Conservation (phyloP, 1,284 basidiomycete genomes). For the Ceratobasidium sp. region DNA sequence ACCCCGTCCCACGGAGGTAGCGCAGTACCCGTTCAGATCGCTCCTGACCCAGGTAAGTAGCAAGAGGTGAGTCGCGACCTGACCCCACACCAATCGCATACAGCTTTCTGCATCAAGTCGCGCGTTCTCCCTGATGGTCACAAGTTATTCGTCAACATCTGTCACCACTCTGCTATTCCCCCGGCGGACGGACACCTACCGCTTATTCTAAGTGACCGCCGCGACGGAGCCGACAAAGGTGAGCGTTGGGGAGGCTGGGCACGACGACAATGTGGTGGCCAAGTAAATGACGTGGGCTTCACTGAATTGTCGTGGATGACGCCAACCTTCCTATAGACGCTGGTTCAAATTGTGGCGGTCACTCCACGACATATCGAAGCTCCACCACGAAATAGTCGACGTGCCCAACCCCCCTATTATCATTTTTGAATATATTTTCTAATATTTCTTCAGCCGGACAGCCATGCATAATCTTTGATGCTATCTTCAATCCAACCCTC, state of each 20-base stretch:
- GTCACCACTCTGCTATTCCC: conserved; percentile 75
- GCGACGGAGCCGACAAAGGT: conserved; percentile 78
- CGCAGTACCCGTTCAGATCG: conserved; percentile 50
- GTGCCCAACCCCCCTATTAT: no score
- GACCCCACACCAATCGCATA: conserved; percentile 19
- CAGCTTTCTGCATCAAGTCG: conserved; percentile 49
- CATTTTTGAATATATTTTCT: conserved; percentile 38
- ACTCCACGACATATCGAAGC: no score
- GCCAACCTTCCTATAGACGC: no score
- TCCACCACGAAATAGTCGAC: no score
- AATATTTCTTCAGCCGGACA: conserved; percentile 68
- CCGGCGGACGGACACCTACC: conserved; percentile 68
- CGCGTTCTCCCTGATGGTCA: conserved; percentile 61
- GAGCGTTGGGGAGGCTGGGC: no score
- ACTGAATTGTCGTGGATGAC: no score
- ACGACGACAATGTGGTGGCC: no score
- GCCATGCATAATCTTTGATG: conserved; percentile 76
- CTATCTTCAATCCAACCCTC: conserved; percentile 70
- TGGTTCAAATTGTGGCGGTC: no score
- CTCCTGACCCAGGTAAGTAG: conserved; percentile 26
- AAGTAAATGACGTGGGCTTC: no score
- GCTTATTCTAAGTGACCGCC: conserved; percentile 75
- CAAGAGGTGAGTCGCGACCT: conserved; percentile 11
- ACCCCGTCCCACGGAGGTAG: conserved; percentile 48
- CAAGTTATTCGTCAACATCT: conserved; percentile 80